A percentile compares a stretch with the other conserved stretches of the same genome.
phyloP scores from a whole-genome alignment of 1,284 basidiomycete species.

The Leccinum subrobustum region DNA sequence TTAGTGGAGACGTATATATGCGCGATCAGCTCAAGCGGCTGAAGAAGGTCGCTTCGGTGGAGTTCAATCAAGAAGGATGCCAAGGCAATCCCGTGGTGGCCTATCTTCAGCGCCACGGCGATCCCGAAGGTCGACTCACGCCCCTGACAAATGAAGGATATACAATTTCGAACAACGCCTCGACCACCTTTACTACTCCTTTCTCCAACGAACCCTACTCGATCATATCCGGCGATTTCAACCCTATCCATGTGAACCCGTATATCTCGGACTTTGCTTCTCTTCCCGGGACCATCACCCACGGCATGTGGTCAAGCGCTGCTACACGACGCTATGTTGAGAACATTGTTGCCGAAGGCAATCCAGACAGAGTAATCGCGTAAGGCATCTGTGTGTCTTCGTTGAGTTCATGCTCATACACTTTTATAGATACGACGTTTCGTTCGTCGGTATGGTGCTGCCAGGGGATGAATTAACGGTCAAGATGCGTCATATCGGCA shows the following conservation, averaged over 20 bases:
- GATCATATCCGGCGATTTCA: slow-evolving; percentile 95
- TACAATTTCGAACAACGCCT: slow-evolving; percentile 61
- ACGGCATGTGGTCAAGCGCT: slow-evolving; percentile 96
- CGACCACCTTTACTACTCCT: slow-evolving; percentile 72
- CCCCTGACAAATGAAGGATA: slow-evolving; percentile 88
- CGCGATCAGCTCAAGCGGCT: slow-evolving; percentile 84
- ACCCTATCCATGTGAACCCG: slow-evolving; percentile 97
- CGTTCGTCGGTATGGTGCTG: slow-evolving; percentile 97
- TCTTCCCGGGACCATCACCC: slow-evolving; percentile 95
- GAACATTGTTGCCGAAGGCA: slow-evolving; percentile 90
- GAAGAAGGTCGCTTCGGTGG: slow-evolving; percentile 85
- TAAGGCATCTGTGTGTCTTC: slow-evolving; percentile 41
- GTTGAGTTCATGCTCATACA: slow-evolving; percentile 8
- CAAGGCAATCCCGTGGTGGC: slow-evolving; percentile 93
- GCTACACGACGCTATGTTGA: slow-evolving; percentile 93
- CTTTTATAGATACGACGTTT: slow-evolving; percentile 74
- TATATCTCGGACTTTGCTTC: slow-evolving; percentile 96
- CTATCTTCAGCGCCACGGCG: slow-evolving; percentile 91
- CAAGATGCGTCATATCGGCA: slow-evolving; percentile 86
- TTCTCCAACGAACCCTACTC: slow-evolving; percentile 95
- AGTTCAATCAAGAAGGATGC: slow-evolving; percentile 84
- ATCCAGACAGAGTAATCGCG: slow-evolving; percentile 87
- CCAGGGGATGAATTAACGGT: slow-evolving; percentile 89
- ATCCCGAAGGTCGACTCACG: slow-evolving; percentile 71
- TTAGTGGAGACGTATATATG: slow-evolving; percentile 83